Base-by-base conservation (phyloP, 2,329 filamentous ascomycete species). In the Beauveria australis region DNA sequence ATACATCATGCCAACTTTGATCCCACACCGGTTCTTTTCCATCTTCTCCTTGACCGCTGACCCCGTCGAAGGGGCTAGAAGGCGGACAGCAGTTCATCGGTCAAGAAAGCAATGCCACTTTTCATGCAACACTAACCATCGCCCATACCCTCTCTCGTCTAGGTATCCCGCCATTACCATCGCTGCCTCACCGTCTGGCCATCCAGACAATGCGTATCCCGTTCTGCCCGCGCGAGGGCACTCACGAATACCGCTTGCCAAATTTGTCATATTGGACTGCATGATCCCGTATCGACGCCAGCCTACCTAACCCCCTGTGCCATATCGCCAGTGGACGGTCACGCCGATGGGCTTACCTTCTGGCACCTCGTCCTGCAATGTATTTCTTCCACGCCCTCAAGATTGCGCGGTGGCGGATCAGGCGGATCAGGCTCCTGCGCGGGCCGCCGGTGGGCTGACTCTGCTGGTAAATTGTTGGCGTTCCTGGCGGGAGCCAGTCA, bases 381-480 rank as follows among this genome's bases (percentile, higher is more conserved):
- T 53, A 46, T 53, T 53, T 41, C n/a, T 51, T 41, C 40, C 57
- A 60, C 57, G 49, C 57, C 57, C 48, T 53, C 57, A 53, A 60
- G 57, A 60, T 60, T 60, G 49, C 48, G 49, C 48, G 57, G 57
- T 60, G 57, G 57, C 57, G 57, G 57, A 60, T 53, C 57, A 60
- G 48, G 48, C 57, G 57, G 57, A 60, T 53, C 48, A 60, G 57
- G 49, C 49, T 53, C 57, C 57, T 60, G 48, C 57, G 57, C 48
- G 49, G 37, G 48, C 49, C 43, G 57, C 57, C 2, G 49, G 57
- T 53, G 57, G 48, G 57, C 57, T 53, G 49, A 53, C 49, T 46
- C 37, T 53, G 7, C 14, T 58, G 22, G 14, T 16, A 24, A 53
- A 51, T 49, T 58, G 55, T 41, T 58, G 55, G 55, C 46, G 46